Evolutionary conservation across 2,329 filamentous ascomycete genomes (phyloP), one percentile per base, ranked within the genome.

Genomic region (Catunica adiposa): DNA sequence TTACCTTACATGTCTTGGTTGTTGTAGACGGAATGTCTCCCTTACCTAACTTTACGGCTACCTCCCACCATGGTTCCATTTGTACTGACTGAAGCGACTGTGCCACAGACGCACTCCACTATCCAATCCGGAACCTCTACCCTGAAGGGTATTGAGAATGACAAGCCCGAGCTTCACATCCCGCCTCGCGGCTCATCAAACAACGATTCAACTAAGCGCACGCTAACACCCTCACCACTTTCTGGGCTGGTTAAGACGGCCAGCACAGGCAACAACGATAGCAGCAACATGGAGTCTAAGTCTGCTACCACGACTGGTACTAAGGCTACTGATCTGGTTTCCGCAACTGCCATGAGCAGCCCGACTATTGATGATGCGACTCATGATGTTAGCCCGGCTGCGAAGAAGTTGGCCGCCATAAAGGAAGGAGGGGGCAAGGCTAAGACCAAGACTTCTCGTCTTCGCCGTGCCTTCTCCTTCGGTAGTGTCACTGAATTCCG

Each of bases 381-480:
- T 11, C 70, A 71, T 55, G 57, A 67, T 44, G 70, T 73, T 58
- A 89, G 86, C 62, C 81, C 86, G 50, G 90, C 90, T 20, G 83
- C 86, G 14, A 83, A 88, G 67, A 88, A 94, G 57, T 77, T 97
- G 40, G 82, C 86, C 48, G 88, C 89, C n/a, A 75, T 97, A 56
- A 90, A 83, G 59, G 85, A 90, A 61, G 86, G 87, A 55, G 86
- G 87, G 54, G 73, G 73, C 26, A 85, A 80, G 65, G 77, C 82
- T 61, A 89, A 88, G 66, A 88, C 83, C 70, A 96, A 96, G 70
- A 86, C 84, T 1, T 89, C 86, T 17, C 78, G 89, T 61, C 73
- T 98, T 58, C 81, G 92, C 56, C 79, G 92, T 62, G 92, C 92
- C 0, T 95, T 98, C 64, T 98, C 92, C 0, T 98, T 98, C 69